These are phyloP conservation scores for Teratosphaeria viscida DNA, from an alignment of 2,329 filamentous ascomycete species.

Conservation along the genomic window DNA sequence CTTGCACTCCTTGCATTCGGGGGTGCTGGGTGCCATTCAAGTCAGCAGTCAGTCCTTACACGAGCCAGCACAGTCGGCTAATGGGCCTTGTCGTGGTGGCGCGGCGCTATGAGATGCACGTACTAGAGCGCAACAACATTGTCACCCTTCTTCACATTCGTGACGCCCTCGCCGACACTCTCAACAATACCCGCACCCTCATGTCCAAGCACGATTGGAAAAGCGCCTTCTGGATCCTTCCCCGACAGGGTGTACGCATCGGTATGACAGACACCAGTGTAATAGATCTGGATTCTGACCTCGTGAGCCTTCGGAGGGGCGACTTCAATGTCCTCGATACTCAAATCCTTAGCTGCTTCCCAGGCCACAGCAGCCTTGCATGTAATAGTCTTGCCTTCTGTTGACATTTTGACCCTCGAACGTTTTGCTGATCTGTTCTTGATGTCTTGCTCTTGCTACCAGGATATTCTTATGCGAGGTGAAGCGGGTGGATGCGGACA, in stretches of 20 bases:
- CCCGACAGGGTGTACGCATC: slow-evolving; percentile 82
- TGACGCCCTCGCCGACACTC: slow-evolving; percentile 89
- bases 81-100: too few species aligned
- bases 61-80: too few species aligned
- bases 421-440: slow-evolving; percentile 4
- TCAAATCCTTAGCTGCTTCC: slow-evolving; percentile 85
- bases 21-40: slow-evolving; percentile 52
- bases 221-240: slow-evolving; percentile 92
- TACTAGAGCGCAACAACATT: slow-evolving; percentile 84
- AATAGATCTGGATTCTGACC: slow-evolving; percentile 92
- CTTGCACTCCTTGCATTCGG: slow-evolving; percentile 96
- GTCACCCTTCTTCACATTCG: slow-evolving; percentile 86
- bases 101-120: slow-evolving; percentile 22
- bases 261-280: slow-evolving; percentile 99
- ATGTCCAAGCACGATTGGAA: slow-evolving; percentile 80
- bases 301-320: slow-evolving; percentile 80
- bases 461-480: not conserved
- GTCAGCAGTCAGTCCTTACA: not conserved
- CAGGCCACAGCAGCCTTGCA: slow-evolving; percentile 89
- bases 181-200: slow-evolving; percentile 88
- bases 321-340: slow-evolving; percentile 87
- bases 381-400: slow-evolving; percentile 71
- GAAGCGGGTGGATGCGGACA: not conserved
- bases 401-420: slow-evolving; percentile 35
- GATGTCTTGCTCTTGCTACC: not conserved